Evolutionary conservation across 495 filamentous ascomycete genomes (phyloP).

Genomic region (Lasiosphaeria ovina): DNA sequence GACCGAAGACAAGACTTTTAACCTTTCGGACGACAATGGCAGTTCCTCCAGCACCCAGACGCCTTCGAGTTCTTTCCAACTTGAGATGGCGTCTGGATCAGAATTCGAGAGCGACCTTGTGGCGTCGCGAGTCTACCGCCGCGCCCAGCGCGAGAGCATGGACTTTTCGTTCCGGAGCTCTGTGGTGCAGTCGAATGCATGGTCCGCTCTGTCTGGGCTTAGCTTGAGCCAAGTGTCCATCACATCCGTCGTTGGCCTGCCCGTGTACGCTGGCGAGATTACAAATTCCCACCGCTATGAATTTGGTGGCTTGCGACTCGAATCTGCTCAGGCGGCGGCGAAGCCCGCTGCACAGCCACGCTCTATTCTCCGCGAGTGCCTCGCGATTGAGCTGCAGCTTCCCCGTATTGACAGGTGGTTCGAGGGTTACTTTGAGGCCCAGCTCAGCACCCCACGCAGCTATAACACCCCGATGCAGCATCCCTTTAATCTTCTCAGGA

Average conservation of each 20-base stretch:
- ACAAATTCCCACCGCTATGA: conserved; percentile 23
- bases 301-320: conserved; percentile 6
- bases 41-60: not conserved
- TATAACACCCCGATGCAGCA: no score
- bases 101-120: conserved; percentile 23
- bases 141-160: conserved; percentile 19
- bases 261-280: conserved; percentile 19
- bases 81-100: no score
- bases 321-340: not conserved
- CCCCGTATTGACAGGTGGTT: not conserved
- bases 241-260: conserved; percentile 23
- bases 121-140: conserved; percentile 23
- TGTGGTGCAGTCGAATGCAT: conserved; percentile 12
- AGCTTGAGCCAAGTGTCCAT: conserved; percentile 22
- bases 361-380: conserved; percentile 6
- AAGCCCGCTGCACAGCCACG: not conserved
- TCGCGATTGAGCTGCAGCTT: conserved; percentile 6
- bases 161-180: conserved; percentile 27
- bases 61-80: not conserved
- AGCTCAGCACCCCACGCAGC: no score
- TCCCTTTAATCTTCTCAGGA: no score
- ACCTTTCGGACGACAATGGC: no score
- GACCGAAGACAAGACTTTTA: no score
- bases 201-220: conserved; percentile 20
- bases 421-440: no score